Base-by-base conservation (phyloP, 1,284 basidiomycete species). In the Macrocybe sp. region DNA sequence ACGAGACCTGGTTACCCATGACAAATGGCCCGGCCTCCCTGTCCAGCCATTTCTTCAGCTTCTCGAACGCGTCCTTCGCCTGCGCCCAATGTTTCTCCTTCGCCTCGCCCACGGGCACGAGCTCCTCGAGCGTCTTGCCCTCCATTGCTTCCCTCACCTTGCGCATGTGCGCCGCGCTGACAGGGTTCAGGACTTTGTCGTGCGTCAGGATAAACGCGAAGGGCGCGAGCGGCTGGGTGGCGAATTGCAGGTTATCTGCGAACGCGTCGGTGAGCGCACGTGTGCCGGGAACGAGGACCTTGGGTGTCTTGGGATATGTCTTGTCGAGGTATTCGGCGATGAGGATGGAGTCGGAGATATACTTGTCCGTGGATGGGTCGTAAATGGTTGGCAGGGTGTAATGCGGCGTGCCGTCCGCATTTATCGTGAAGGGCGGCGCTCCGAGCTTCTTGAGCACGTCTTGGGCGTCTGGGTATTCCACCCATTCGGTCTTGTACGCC, bases 291-390 rank as follows among this genome's bases (percentile, higher is more conserved):
- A 64, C 66, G 32, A 69, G 49, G 9, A 67, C 47, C 36, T 46
- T 47, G n/a, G 53, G 57, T 1, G 64, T 63, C 39, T 65, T 60
- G 2, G 73, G 72, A 57, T 73, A 75, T 7, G 64, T 64, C 38
- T 56, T 53, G 51, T 75, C 73, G 42, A 75, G 62, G 47, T 73
- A 74, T 30, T 63, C 55, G 1, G 68, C 72, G 45, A 75, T 74
- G 29, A 37, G 38, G 6, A 52, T 7, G 3, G 70, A 70, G 36
- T 74, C 70, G 3, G 64, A 54, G 14, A 74, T 51, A 39, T 57
- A 52, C 1, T 50, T 51, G 9, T 61, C 57, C 3, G 66, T 70
- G 14, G 53, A 37, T 9, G 52, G 54, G 41, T 64, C 64, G 28
- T 58, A 50, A 16, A 64, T 64, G 31, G 61, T 54, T 4, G 67